These are phyloP conservation scores for Tetrahymena malaccensis DNA, from an alignment of 73 alveolate genomes.

Conservation along the genomic window DNA sequence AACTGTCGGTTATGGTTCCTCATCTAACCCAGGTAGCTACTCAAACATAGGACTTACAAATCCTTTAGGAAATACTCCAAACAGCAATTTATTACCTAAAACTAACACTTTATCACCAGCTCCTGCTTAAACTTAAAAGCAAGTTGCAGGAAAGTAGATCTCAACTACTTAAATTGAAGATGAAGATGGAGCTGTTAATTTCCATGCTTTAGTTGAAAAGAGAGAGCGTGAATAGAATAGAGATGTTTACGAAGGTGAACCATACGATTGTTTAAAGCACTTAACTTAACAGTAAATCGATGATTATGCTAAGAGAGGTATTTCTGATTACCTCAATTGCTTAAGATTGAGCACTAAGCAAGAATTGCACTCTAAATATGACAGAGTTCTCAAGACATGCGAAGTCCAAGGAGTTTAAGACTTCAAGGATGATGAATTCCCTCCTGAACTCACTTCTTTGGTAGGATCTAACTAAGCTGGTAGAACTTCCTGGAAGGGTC, in stretches of 20 bases:
- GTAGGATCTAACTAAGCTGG: neutral
- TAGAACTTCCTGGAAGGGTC: neutral
- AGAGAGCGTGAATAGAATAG: neutral
- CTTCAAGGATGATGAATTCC: neutral
- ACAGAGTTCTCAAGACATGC: neutral
- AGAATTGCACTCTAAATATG: neutral
- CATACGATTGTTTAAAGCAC: neutral
- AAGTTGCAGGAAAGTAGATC: neutral
- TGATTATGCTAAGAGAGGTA: neutral
- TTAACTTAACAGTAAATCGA: neutral
- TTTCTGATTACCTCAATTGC: neutral
- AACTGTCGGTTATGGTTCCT: neutral
- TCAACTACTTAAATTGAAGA: neutral
- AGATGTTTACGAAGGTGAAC: neutral
- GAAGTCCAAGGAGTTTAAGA: neutral
- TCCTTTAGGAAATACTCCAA: neutral
- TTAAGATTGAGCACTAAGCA: neutral
- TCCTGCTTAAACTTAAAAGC: neutral
- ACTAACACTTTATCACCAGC: neutral
- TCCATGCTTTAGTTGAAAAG: neutral
- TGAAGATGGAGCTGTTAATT: neutral
- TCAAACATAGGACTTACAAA: neutral
- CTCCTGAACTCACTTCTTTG: neutral
- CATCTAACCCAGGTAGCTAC: neutral
- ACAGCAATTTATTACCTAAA: neutral